A percentile compares a stretch with the other conserved stretches of the same genome.
phyloP scores from a whole-genome alignment of 2,329 filamentous ascomycete genomes.

The Delphinella strobiligena region DNA sequence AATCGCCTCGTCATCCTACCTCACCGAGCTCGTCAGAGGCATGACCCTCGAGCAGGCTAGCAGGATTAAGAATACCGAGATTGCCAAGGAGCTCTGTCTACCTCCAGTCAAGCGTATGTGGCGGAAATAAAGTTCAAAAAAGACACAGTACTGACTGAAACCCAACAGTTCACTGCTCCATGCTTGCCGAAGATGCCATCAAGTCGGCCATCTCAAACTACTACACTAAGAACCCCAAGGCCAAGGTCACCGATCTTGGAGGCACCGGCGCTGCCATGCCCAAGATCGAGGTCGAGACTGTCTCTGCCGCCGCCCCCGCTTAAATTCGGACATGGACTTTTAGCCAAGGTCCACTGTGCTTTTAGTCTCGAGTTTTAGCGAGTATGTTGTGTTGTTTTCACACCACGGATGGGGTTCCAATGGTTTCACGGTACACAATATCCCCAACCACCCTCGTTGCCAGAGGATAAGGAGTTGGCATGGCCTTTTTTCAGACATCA shows the following conservation, averaged over 20 bases:
- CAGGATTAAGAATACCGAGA: conserved; percentile 92
- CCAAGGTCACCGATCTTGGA: conserved; percentile 60
- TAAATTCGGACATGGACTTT: no score
- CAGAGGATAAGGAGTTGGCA: no score
- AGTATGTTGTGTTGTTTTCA: no score
- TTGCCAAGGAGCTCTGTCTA: conserved; percentile 87
- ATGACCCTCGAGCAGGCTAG: conserved; percentile 94
- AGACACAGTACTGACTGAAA: conserved; percentile 9
- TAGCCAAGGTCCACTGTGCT: no score
- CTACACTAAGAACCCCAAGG: conserved; percentile 78
- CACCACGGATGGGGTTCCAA: no score
- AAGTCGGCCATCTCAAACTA: conserved; percentile 86
- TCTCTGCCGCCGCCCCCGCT: conserved; percentile 23
- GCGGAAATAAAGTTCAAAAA: no score
- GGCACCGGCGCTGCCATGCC: conserved; percentile 61
- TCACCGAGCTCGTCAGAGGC: conserved; percentile 87
- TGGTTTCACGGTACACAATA: no score
- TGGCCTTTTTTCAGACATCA: no score
- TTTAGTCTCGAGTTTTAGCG: no score
- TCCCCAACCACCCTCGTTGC: no score
- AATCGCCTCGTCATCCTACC: conserved; percentile 86
- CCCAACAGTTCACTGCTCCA: conserved; percentile 70
- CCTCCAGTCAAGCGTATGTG: conserved; percentile 75
- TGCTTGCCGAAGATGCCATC: conserved; percentile 87
- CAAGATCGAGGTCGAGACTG: conserved; percentile 48